Base-by-base conservation (phyloP, 177 flowering plant species). In the Vitis hybrid region DNA sequence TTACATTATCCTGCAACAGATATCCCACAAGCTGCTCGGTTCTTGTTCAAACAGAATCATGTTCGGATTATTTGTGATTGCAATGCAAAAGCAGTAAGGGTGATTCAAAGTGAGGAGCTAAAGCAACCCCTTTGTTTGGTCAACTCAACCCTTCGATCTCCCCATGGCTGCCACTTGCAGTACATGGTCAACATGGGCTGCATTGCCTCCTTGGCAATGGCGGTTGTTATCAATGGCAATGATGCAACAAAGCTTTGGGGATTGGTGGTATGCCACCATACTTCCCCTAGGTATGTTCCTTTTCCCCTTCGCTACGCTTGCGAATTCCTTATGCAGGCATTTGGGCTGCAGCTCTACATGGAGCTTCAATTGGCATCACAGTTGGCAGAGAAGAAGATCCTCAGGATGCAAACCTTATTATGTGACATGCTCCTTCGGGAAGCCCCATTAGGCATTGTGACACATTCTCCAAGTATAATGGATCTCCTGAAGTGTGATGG, bases 401-500 rank as follows among this genome's bases (percentile, higher is more conserved):
- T 88, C 16, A 76, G 63, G 62, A 87, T 79, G 15, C 89, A 86
- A 66, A 81, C 87, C 15, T 60, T 86, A 51, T 70, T 88, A 10
- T 88, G 91, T 70, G 95, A 88, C 70, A 83, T 88, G 90, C 84
- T 90, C 1, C 85, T 86, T 5, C 82, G 88, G 3, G 95, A 87
- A 68, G 77, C 81, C 10, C 92, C 90, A 16, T 74, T 70, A 26
- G 84, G 87, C 15, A 78, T 89, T 45, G 83, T 87, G 55, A 82
- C 89, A 29, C 86, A 80, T 49, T 78, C 86, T 11, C 94, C 94
- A 26, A 86, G 80, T 69, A 82, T 87, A 5, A 87, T 86, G 90
- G 88, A 89, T 70, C 84, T 89, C 52, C 84, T 89, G 56, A 87
- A 85, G 76, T 87, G 91, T 74, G 87, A 89, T 73, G 94, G 91